Percentiles rank a stretch among this genome's conserved stretches.
Conservation (phyloP, 371 early-diverging fungal genomes). For the Capniomyces stellatus region DNA sequence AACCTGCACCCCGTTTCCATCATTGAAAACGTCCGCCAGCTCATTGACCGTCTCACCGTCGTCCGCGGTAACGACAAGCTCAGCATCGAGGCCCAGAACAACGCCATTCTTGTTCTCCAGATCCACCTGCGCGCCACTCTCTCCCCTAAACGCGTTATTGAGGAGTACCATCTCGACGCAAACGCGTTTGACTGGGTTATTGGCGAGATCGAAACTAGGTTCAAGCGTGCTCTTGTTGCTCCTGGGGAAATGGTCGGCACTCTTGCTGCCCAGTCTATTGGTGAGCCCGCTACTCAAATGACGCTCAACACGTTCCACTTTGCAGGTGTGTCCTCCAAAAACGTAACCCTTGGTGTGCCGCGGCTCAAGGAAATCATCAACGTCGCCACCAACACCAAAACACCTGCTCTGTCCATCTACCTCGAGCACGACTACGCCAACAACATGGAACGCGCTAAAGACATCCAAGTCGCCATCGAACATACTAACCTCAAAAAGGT, state of each 20-base stretch:
- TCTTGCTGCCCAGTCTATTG: constrained; percentile 98
- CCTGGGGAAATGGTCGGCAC: constrained; percentile 99
- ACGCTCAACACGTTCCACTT: constrained; percentile 99
- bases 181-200: constrained; percentile 91
- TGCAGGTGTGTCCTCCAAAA: constrained; percentile 97
- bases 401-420: constrained; percentile 84
- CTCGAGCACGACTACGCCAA: constrained; percentile 55
- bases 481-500: constrained; percentile 79
- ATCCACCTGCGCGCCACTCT: constrained; percentile 66
- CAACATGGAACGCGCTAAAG: constrained; percentile 74
- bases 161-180: constrained; percentile 69
- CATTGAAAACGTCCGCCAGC: constrained; percentile 43
- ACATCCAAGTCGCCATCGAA: constrained; percentile 80
- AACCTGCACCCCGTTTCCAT: constrained; percentile 77
- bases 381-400: constrained; percentile 94
- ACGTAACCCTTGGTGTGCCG: constrained; percentile 98
- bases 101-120: constrained; percentile 82
- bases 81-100: constrained; percentile 68
- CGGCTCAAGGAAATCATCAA: constrained; percentile 99
- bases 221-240: constrained; percentile 76
- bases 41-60: constrained; percentile 51
- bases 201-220: constrained; percentile 80
- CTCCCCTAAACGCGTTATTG: constrained; percentile 68
- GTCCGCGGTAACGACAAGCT: constrained; percentile 78
- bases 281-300: constrained; percentile 99